A percentile compares a stretch with the other conserved stretches of the same genome.
phyloP scores from a whole-genome alignment of 2,329 filamentous ascomycete species.

The Penicillium sp. region DNA sequence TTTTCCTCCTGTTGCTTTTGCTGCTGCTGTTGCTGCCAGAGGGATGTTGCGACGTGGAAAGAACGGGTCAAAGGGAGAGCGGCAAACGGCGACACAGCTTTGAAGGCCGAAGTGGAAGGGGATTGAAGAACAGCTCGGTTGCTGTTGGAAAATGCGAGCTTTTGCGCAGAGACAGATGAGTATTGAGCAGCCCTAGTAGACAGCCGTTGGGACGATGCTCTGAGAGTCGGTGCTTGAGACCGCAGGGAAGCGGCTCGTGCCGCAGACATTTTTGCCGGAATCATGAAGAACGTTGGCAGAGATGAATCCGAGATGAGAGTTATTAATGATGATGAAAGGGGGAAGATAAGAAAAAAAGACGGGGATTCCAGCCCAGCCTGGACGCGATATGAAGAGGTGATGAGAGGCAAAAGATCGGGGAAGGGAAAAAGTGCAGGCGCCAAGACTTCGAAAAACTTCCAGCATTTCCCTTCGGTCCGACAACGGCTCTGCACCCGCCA shows the following conservation, averaged over 20 bases:
- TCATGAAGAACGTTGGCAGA: slow-evolving; percentile 36
- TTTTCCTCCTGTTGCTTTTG: slow-evolving; percentile 40
- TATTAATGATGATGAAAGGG: slow-evolving; percentile 5
- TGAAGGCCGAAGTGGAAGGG: slow-evolving; percentile 26
- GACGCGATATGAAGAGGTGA: slow-evolving; percentile 24
- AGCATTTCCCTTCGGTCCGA: slow-evolving; percentile 33
- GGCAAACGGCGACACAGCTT: slow-evolving; percentile 37
- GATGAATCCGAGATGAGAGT: neutral
- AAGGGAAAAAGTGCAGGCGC: slow-evolving; percentile 40
- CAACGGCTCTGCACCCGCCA: slow-evolving; percentile 17
- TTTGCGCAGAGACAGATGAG: slow-evolving; percentile 41
- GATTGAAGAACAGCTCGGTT: slow-evolving; percentile 39
- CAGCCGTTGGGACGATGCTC: slow-evolving; percentile 35
- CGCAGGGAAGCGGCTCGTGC: slow-evolving; percentile 40
- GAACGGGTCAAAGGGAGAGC: slow-evolving; percentile 38
- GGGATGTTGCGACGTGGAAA: slow-evolving; percentile 37
- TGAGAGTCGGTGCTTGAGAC: slow-evolving; percentile 35
- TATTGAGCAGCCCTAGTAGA: slow-evolving; percentile 36
- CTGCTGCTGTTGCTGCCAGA: slow-evolving; percentile 39
- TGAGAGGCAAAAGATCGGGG: slow-evolving; percentile 28
- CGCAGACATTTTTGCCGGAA: slow-evolving; percentile 40
- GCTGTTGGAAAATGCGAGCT: slow-evolving; percentile 19
- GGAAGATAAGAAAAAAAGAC: slow-evolving; percentile 7
- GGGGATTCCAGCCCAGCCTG: slow-evolving; percentile 24
- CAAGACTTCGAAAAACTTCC: slow-evolving; percentile 41